Evolutionary conservation across 106 monocot species (phyloP).

Genomic region (Cymbidium sinense): DNA sequence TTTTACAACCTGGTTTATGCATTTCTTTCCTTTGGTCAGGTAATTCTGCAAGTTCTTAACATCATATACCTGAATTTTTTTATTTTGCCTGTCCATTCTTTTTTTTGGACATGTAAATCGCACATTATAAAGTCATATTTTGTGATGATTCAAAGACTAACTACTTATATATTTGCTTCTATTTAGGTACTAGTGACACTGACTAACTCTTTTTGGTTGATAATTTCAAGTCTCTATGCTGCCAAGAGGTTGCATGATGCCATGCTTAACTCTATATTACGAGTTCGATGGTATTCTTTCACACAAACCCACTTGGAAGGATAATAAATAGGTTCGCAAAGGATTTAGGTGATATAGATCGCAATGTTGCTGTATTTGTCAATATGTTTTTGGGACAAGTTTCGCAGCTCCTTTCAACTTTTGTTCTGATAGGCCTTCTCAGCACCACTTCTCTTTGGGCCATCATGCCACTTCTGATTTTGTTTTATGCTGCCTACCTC

Average conservation of each 20-base stretch:
- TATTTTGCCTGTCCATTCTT: neutral
- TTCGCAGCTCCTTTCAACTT: conserved; percentile 91
- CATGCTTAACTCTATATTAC: conserved; percentile 88
- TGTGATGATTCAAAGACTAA: conserved; percentile 1
- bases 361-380: conserved; percentile 72
- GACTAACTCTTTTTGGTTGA: conserved; percentile 84
- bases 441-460: conserved; percentile 98
- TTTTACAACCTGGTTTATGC: conserved; percentile 90
- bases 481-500: conserved; percentile 93
- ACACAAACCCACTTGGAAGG: conserved; percentile 95
- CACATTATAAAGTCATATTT: neutral
- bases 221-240: conserved; percentile 85
- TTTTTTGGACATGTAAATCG: neutral
- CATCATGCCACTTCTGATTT: conserved; percentile 91
- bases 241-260: conserved; percentile 85
- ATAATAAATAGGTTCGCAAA: conserved; percentile 97
- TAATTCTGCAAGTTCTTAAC: conserved; percentile 16
- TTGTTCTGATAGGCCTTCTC: conserved; percentile 94
- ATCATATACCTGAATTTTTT: neutral
- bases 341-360: conserved; percentile 92
- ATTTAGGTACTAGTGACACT: conserved; percentile 74
- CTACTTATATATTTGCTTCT: conserved; percentile 3
- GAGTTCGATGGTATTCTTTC: conserved; percentile 96
- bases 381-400: conserved; percentile 91
- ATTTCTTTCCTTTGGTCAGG: conserved; percentile 80